These are phyloP conservation scores for Arabis hirsuta DNA, from an alignment of 345 rosid genomes.

Conservation along the genomic window DNA sequence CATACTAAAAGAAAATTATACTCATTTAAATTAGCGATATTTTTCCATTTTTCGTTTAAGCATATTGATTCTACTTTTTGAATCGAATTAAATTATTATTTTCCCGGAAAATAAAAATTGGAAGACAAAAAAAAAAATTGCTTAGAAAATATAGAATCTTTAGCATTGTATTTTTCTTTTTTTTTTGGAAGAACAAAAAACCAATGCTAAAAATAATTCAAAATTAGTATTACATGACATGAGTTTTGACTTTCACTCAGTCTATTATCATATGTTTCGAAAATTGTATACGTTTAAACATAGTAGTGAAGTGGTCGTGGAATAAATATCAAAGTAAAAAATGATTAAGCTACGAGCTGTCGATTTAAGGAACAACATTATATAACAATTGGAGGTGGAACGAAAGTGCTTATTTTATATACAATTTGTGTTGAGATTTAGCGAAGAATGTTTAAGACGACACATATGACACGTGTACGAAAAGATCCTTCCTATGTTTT, in stretches of 20 bases:
- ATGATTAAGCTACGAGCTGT: constrained; percentile 24
- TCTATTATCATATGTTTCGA: not conserved
- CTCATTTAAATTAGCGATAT: not conserved
- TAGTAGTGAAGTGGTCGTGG: constrained; percentile 41
- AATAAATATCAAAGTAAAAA: constrained; percentile 10
- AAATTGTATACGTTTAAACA: constrained; percentile 1
- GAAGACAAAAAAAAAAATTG: not conserved
- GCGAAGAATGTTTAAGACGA: constrained; percentile 22
- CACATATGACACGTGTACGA: constrained; percentile 36
- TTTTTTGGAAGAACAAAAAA: not conserved
- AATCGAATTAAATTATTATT: not conserved
- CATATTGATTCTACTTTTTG: not conserved
- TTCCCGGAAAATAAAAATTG: not conserved
- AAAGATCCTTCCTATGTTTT: constrained; percentile 31
- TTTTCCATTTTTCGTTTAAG: not conserved
- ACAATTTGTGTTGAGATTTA: constrained; percentile 8
- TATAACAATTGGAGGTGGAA: constrained; percentile 34
- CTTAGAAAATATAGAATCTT: not conserved
- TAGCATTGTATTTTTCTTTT: not conserved
- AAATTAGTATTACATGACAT: not conserved
- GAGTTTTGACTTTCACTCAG: constrained; percentile 29
- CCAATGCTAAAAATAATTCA: not conserved
- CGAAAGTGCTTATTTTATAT: constrained; percentile 28
- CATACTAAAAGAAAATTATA: not conserved
- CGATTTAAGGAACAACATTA: constrained; percentile 14